Base-by-base conservation (phyloP, 352 stramenopile genomes). In the Aphanomyces stellatus region DNA sequence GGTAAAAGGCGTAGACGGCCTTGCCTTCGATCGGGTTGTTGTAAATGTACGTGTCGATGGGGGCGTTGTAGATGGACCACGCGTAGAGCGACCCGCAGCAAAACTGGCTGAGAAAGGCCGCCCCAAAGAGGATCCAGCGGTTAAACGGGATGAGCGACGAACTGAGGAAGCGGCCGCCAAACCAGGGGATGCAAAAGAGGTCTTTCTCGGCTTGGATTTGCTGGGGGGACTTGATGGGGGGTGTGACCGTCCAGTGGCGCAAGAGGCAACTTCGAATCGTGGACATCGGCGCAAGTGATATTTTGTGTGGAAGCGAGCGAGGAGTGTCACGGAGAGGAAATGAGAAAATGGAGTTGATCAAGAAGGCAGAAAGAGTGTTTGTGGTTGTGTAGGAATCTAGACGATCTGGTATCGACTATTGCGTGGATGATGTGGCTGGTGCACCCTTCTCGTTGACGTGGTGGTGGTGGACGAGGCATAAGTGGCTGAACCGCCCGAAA, bases 1-100 rank as follows among this genome's bases (percentile, higher is more conserved):
- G 85, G 74, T 88, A 90, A 63, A 90, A 88, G 3, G 80, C 66
- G 43, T 85, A 82, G 34, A 89, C 81, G 19, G 78, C 79, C n/a
- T 72, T 72, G 27, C 75, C 79, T 46, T 77, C 78, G 27, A 64
- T 80, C 35, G 69, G 42, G 72, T 87, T 73, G 35, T 72, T 65
- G 60, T 82, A 85, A 33, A 87, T 65, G 27, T 77, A 70, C 31
- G 56, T 51, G 60, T 88, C 80, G 13, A 90, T 79, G 28, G 80
- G 79, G 69, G 77, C 74, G 69, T 90, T 90, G 66, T 88, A 74
- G 42, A 87, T 76, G 22, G 79, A 88, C 81, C 81, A 90, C 24
- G 79, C 74, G 75, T 90, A 90, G 56, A 90, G 76, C 49, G 76
- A 84, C 51, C 81, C 81, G 33, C 87, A 79, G 71, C 76, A 87